Conservation (phyloP, 352 stramenopile genomes). For the Pythium periplocum region DNA sequence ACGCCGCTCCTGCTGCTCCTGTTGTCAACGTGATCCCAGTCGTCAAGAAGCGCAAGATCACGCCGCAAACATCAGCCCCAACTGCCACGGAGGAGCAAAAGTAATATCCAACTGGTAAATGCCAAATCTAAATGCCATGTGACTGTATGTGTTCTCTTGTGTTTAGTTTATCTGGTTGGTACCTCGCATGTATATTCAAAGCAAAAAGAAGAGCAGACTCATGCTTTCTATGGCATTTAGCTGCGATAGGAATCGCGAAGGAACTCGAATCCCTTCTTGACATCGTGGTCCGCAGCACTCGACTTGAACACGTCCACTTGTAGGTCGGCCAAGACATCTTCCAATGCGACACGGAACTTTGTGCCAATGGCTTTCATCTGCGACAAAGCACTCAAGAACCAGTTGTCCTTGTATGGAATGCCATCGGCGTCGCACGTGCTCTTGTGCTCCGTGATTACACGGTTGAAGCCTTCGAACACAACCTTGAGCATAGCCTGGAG, state of each 20-base stretch:
- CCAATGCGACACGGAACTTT: conserved; percentile 50
- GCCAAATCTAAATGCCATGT: no score
- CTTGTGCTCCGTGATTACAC: conserved; percentile 74
- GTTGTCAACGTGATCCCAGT: conserved; percentile 68
- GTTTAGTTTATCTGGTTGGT: no score
- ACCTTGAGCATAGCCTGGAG: conserved; percentile 44
- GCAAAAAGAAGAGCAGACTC: background rate
- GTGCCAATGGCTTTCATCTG: conserved; percentile 68
- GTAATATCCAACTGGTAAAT: background rate
- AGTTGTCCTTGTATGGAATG: conserved; percentile 73
- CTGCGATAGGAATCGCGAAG: conserved; percentile 68
- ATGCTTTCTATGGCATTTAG: background rate
- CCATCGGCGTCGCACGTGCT: conserved; percentile 66
- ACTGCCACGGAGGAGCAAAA: conserved; percentile 7
- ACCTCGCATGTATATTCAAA: background rate
- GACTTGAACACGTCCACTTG: conserved; percentile 47
- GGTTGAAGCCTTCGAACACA: conserved; percentile 67
- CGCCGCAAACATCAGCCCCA: conserved; percentile 13
- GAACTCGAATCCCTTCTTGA: conserved; percentile 70
- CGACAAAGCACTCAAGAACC: conserved; percentile 64
- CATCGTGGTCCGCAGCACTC: conserved; percentile 53
- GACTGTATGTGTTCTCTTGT: no score
- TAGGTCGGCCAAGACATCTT: conserved; percentile 47
- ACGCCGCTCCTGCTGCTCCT: background rate
- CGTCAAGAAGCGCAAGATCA: conserved; percentile 63